Conservation (phyloP, 1,284 basidiomycete species). For the Pseudozyma sp. region DNA sequence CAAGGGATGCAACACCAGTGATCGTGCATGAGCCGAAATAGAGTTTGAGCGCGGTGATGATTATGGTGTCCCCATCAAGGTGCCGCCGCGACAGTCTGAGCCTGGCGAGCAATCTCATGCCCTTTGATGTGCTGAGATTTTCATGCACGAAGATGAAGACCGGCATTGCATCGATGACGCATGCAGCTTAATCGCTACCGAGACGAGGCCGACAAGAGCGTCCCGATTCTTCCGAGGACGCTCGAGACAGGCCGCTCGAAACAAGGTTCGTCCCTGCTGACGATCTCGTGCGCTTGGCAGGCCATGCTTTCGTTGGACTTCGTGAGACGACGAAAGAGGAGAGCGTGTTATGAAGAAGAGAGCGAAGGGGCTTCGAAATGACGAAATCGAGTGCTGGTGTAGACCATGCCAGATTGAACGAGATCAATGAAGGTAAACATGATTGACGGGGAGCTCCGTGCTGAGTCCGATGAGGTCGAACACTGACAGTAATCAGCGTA, state of each 20-base stretch:
- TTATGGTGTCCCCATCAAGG: not conserved
- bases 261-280: no score
- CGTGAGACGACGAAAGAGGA: no score
- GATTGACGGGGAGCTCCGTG: no score
- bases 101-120: not conserved
- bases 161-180: not conserved
- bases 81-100: conserved; percentile 5
- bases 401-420: no score
- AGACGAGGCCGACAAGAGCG: conserved; percentile 3
- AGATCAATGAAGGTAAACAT: no score
- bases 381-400: no score
- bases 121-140: not conserved
- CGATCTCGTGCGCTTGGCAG: no score
- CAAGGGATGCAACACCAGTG: not conserved
- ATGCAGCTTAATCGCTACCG: conserved; percentile 3
- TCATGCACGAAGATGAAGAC: conserved; percentile 6
- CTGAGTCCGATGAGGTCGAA: no score
- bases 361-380: no score
- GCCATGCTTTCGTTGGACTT: no score
- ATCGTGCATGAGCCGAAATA: not conserved
- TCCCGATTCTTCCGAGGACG: not conserved
- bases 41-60: conserved; percentile 2
- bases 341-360: no score
- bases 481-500: no score
- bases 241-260: not conserved